Evolutionary conservation across 495 filamentous ascomycete genomes (phyloP).

Genomic region (Darksidea phi): DNA sequence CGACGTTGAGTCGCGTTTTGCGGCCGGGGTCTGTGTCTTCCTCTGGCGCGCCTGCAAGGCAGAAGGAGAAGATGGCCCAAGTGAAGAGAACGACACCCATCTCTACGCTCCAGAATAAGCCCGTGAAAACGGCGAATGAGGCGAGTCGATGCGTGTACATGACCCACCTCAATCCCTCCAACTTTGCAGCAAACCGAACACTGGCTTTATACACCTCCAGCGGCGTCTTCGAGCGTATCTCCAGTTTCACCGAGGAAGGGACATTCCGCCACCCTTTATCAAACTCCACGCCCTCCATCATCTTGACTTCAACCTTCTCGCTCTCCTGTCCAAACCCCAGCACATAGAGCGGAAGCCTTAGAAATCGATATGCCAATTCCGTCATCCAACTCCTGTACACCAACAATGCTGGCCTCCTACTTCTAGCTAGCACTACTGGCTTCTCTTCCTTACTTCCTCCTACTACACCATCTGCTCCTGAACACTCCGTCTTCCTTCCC

Average conservation of each 20-base stretch:
- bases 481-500: conserved; percentile 8
- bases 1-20: conserved; percentile 21
- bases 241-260: conserved; percentile 59
- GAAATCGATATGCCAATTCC: conserved; percentile 50
- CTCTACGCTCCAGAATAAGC: conserved; percentile 71
- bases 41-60: conserved; percentile 20
- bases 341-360: conserved; percentile 59
- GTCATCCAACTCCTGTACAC: conserved; percentile 65
- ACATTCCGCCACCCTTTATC: conserved; percentile 54
- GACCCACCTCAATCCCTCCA: conserved; percentile 68
- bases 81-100: conserved; percentile 59
- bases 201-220: conserved; percentile 72
- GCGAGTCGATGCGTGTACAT: conserved; percentile 79
- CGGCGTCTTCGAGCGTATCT: conserved; percentile 54
- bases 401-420: conserved; percentile 63
- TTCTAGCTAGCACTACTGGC: conserved; percentile 41
- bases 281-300: conserved; percentile 73
- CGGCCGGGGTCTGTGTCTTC: neutral
- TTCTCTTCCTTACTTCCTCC: conserved; percentile 8
- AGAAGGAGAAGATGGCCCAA: conserved; percentile 55
- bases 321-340: conserved; percentile 55
- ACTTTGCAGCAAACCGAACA: conserved; percentile 67
- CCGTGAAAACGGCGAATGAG: conserved; percentile 64
- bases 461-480: neutral
- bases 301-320: conserved; percentile 60